Conservation (phyloP, 2,329 filamentous ascomycete species). For the Aureobasidium subglaciale region DNA sequence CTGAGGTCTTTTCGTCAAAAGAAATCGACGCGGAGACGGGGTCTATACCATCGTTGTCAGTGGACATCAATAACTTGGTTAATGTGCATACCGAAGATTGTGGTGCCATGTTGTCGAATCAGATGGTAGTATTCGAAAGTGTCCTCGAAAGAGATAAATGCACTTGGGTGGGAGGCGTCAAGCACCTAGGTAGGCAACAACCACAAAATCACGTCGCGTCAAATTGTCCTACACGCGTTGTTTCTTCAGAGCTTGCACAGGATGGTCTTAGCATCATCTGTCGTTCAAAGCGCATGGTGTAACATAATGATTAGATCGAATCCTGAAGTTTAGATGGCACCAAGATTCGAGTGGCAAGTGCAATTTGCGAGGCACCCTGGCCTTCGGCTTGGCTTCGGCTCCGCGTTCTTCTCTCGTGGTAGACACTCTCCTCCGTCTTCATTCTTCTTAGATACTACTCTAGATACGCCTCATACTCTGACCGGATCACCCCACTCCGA, state of each 20-base stretch:
- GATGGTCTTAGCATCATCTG: no score
- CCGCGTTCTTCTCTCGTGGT: background rate
- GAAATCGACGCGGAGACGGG: conserved; percentile 6
- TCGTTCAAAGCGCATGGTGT: no score
- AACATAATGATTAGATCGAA: no score
- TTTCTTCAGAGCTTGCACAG: no score
- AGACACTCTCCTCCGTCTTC: background rate
- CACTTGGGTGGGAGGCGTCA: background rate
- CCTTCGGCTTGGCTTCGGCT: background rate
- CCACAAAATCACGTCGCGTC: background rate
- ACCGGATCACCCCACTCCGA: no score
- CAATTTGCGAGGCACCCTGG: background rate
- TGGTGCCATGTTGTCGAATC: background rate
- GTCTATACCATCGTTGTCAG: background rate
- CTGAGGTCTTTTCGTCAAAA: background rate
- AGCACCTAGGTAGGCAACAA: no score
- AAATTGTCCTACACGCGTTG: no score
- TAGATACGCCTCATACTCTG: no score
- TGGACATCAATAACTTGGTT: no score
- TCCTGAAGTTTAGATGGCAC: no score
- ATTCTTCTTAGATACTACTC: background rate
- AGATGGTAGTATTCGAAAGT: background rate
- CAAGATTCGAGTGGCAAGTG: background rate
- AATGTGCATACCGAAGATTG: background rate
- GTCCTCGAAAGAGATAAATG: background rate